Percentiles rank a stretch among this genome's conserved stretches.
Conservation (phyloP, 163 green algal species). For the Chloromonas sp. region DNA sequence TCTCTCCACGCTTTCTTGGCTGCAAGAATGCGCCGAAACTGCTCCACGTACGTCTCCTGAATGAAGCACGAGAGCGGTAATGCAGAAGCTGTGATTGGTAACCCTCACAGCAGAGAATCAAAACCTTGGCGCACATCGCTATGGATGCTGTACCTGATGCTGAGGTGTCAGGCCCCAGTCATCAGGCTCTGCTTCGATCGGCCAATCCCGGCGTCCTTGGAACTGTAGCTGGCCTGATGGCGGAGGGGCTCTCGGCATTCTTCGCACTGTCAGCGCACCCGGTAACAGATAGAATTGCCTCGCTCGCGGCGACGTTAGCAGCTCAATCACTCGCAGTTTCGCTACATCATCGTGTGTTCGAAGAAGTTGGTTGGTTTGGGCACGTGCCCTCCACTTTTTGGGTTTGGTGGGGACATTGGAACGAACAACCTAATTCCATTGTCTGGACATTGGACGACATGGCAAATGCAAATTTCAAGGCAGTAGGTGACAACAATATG, state of each 20-base stretch:
- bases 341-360: no score
- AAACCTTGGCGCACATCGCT: neutral
- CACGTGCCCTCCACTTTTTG: no score
- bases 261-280: neutral
- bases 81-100: neutral
- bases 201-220: constrained; percentile 20
- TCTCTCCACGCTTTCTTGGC: constrained; percentile 28
- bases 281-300: no score
- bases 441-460: no score
- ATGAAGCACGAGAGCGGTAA: neutral
- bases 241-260: constrained; percentile 3
- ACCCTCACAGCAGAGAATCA: neutral
- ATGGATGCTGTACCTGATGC: constrained; percentile 37
- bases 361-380: no score
- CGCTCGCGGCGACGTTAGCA: no score
- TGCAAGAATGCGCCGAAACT: constrained; percentile 42
- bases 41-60: constrained; percentile 52
- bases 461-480: no score
- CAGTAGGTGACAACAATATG: no score
- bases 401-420: no score
- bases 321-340: no score
- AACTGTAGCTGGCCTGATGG: constrained; percentile 22
- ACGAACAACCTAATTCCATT: no score
- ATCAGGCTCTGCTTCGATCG: constrained; percentile 26
- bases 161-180: constrained; percentile 53